A percentile compares a stretch with the other conserved stretches of the same genome.
These are phyloP conservation scores for Clonostachys rosea DNA, from an alignment of 2,329 filamentous ascomycete genomes.

Conservation along the genomic window DNA sequence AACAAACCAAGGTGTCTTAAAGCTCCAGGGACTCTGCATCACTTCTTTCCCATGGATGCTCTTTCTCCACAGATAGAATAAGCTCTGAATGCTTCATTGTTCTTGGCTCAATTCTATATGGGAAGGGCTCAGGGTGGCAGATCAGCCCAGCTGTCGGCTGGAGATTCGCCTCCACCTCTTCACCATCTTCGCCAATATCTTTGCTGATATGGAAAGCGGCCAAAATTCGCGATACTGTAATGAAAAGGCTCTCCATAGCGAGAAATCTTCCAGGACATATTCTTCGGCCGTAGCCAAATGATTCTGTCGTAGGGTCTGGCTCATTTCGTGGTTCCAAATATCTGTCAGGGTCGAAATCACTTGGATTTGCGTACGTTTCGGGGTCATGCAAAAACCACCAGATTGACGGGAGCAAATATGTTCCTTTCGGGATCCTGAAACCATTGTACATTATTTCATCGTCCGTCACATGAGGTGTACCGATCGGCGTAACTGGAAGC, in stretches of 20 bases:
- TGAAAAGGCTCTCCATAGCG: constrained; percentile 8
- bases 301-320: constrained; percentile 7
- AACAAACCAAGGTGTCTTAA: too few species aligned
- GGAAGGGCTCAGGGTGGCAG: constrained; percentile 7
- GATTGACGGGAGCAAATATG: constrained; percentile 11
- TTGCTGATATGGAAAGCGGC: constrained; percentile 32
- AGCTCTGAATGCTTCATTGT: constrained; percentile 4
- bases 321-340: constrained; percentile 10
- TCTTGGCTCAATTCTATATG: constrained; percentile 3
- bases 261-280: constrained; percentile 11
- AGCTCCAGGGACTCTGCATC: not conserved
- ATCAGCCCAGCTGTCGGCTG: constrained; percentile 8
- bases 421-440: constrained; percentile 17
- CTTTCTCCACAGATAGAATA: constrained; percentile 5
- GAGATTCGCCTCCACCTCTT: constrained; percentile 2
- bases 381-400: constrained; percentile 56
- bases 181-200: not conserved
- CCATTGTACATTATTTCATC: constrained; percentile 16
- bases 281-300: constrained; percentile 11
- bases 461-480: constrained; percentile 29
- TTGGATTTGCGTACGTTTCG: constrained; percentile 50
- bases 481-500: constrained; percentile 23
- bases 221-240: constrained; percentile 25
- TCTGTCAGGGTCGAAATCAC: constrained; percentile 23
- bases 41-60: constrained; percentile 7